Base-by-base conservation (phyloP, 441 rosid genomes). In the Adansonia rubrostipa region DNA sequence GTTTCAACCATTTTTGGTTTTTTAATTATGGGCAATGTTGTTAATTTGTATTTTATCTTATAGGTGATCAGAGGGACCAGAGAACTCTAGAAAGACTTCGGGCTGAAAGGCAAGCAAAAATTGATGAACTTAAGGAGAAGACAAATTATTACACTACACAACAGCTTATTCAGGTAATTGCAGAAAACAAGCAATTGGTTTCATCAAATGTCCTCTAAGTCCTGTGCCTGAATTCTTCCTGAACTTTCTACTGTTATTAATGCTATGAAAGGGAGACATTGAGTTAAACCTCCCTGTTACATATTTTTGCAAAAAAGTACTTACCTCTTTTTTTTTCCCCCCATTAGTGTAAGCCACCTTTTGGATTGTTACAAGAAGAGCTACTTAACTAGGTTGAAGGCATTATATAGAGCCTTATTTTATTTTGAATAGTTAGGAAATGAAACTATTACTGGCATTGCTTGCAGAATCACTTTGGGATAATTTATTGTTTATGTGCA, bases 61-160 rank as follows among this genome's bases (percentile, higher is more conserved):
- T 80, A 96, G 99, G 93, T 83, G 97, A 96, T 58, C 90, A 85
- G 47, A 96, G 88, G 83, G 98, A 96, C 89, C 92, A 92, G 77
- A 91, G 87, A 81, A 87, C 88, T 65, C 86, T 96, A 68, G 98
- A 90, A 84, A 90, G 88, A 84, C 94, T 96, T 73, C 92, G 93
- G 61, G 91, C 92, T 47, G 99, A 96, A 82, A 90, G 97, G 87
- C 90, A 92, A 86, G 93, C 88, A 9, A 94, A 94, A 81, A 94
- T 96, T 71, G 89, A 94, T 76, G 98, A 96, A 85, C 96, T 95
- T 68, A 95, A 95, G 79, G 98, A 95, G 86, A 89, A 83, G 85
- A 96, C 95, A 77, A 96, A 96, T 84, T 93, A 92, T 82, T 96
- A 96, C 82, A 85, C 88, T 48, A 96, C 98, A 6, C 99, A 96